A percentile compares a stretch with the other conserved stretches of the same genome.
These are phyloP conservation scores for Henningerozyma blattae DNA, from an alignment of 805 yeast species.

Conservation along the genomic window DNA sequence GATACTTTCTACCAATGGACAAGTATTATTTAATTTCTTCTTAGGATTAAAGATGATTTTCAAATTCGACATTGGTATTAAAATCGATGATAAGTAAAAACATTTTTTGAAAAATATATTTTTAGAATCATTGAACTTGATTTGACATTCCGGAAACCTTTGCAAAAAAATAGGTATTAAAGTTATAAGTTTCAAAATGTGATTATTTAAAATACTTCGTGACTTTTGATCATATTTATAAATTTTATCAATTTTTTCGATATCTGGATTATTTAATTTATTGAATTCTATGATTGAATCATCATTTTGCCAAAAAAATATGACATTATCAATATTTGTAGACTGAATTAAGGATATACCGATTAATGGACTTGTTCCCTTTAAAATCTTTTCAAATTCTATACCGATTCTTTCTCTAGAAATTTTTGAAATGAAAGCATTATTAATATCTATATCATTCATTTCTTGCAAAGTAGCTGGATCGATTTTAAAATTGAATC, in stretches of 20 bases:
- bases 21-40: conserved; percentile 15
- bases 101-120: conserved; percentile 10
- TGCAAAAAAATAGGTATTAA: neutral
- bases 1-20: conserved; percentile 30
- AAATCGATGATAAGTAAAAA: conserved; percentile 7
- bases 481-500: conserved; percentile 60
- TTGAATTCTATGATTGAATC: conserved; percentile 13
- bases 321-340: conserved; percentile 42
- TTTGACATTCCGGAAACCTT: conserved; percentile 1
- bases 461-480: conserved; percentile 49
- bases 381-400: conserved; percentile 69
- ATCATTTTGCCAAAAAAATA: conserved; percentile 36
- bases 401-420: conserved; percentile 85
- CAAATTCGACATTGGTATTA: conserved; percentile 15
- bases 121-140: conserved; percentile 2
- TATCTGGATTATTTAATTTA: conserved; percentile 9
- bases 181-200: conserved; percentile 5
- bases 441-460: conserved; percentile 43
- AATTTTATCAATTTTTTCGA: conserved; percentile 8
- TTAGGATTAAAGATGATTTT: conserved; percentile 17
- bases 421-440: conserved; percentile 56
- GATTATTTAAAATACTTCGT: conserved; percentile 8
- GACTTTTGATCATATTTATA: conserved; percentile 5
- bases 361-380: conserved; percentile 45
- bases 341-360: conserved; percentile 51